Base-by-base conservation (phyloP, 768 basidiomycete genomes). In the Leccinellum luteum region DNA sequence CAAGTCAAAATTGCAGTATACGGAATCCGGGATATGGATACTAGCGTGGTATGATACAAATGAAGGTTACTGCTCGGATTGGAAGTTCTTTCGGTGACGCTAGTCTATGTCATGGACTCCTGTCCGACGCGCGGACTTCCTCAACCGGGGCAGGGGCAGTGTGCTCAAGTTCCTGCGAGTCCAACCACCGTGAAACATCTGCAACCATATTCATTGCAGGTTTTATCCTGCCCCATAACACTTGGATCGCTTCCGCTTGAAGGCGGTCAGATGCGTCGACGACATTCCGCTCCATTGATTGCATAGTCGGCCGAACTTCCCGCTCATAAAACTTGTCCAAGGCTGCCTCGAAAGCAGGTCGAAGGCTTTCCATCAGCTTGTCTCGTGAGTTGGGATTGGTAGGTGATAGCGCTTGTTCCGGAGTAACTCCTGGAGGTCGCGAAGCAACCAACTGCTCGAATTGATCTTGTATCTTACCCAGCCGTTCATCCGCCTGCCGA, bases 161-260 rank as follows among this genome's bases (percentile, higher is more conserved):
- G 41, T 34, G 54, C 13, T 15, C 25, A 3, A 72, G 66, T 41
- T 66, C 66, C 21, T 72, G 68, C 9, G 70, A 72, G 54, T 70
- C 69, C 15, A 70, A 54, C 69, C 69, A 70, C 47, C 54, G 60
- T 21, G 67, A 71, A 48, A 70, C 69, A 13, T 64, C 69, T 3
- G 66, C 62, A 3, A 72, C 69, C 62, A 69, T 62, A 35, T 68
- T 68, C 69, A 70, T 69, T 3, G 70, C 70, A n/a, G 69, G 69
- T 45, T 68, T 62, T 34, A 70, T 63, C 59, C 44, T 63, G 9
- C 66, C 66, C 70, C 69, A 70, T 25, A 70, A 28, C 21, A 64
- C 66, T 27, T 50, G 49, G 4, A 68, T 57, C 15, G 62, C 56
- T 15, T 66, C 69, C 35, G 60, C 57, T 49, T 68, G 70, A 32